Base-by-base conservation (phyloP, 2,329 filamentous ascomycete species). In the Ciborinia camelliae region DNA sequence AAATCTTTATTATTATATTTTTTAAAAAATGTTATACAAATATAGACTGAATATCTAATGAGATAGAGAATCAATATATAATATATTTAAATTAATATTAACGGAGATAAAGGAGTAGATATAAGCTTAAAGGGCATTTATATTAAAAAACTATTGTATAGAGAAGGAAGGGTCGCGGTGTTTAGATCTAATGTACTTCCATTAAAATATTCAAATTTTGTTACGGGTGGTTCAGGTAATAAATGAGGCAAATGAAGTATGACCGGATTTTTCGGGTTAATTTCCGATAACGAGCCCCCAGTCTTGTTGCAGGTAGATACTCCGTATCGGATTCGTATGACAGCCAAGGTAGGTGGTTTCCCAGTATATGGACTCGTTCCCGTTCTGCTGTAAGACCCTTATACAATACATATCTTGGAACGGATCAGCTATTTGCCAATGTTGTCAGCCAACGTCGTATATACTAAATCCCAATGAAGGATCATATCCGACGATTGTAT, bases 401-500 rank as follows among this genome's bases (percentile, higher is more conserved):
- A n/a, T n/a, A n/a, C n/a, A n/a, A n/a, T n/a, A n/a, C 26, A 54
- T 41, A 20, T 62, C 50, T 54, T 55, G 30, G 18, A 43, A 32
- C n/a, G 50, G 50, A 62, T 62, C 60, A 62, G 60, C 48, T 54
- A 28, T 58, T 35, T 23, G n/a, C n/a, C n/a, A n/a, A n/a, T n/a
- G 32, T 43, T 41, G 51, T 63, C 60, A 63, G 50, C 60, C 28
- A 55, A 55, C 28, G 50, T 63, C 28, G 39, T 55, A 57, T 39
- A 28, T 26, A 55, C 15, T 53, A 53, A 35, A 35, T 28, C 50
- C 60, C 2, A 63, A 63, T 57, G 39, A 35, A 47, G 60, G 57
- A 63, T 28, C 57, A 63, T 26, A 28, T 35, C 60, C 60, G 60
- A 53, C 26, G 8, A 28, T 55, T 23, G n/a, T n/a, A n/a, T n/a